Conservation (phyloP, 1,139 yeast genomes). For the Lodderomyces jiufengensis region DNA sequence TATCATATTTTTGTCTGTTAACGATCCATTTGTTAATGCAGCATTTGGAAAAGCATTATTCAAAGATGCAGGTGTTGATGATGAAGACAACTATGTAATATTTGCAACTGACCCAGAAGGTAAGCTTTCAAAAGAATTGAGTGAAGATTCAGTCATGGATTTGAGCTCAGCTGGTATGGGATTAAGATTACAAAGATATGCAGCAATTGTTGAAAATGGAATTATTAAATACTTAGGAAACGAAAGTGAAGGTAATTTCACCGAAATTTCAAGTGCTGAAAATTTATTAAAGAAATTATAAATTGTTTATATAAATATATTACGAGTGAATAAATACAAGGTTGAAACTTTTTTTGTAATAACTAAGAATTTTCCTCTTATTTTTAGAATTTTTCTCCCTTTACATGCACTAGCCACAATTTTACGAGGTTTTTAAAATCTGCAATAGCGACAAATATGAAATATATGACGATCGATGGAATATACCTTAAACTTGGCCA, state of each 20-base stretch:
- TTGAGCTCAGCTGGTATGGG: constrained; percentile 58
- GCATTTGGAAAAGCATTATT: constrained; percentile 82
- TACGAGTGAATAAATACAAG: too few relatives aligned
- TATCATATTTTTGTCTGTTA: constrained; percentile 69
- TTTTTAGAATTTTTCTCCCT: too few relatives aligned
- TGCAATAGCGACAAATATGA: too few relatives aligned
- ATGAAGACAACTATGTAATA: constrained; percentile 45
- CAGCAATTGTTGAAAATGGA: constrained; percentile 62
- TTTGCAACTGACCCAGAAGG: constrained; percentile 73
- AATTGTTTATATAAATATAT: too few relatives aligned
- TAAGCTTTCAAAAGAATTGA: constrained; percentile 49
- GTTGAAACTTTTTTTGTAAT: too few relatives aligned
- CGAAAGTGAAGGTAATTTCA: constrained; percentile 58
- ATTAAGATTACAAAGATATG: constrained; percentile 68
- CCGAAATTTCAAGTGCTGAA: constrained; percentile 57
- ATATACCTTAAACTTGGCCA: too few relatives aligned
- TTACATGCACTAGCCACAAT: too few relatives aligned
- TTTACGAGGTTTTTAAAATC: too few relatives aligned
- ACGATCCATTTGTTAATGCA: constrained; percentile 75
- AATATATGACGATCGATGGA: too few relatives aligned
- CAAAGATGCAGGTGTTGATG: constrained; percentile 50
- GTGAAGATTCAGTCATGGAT: constrained; percentile 49
- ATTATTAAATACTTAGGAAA: constrained; percentile 59
- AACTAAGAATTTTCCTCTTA: too few relatives aligned
- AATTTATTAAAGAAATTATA: constrained; percentile 40